Conservation (phyloP, 441 rosid species). For the Eutrema salsugineum region DNA sequence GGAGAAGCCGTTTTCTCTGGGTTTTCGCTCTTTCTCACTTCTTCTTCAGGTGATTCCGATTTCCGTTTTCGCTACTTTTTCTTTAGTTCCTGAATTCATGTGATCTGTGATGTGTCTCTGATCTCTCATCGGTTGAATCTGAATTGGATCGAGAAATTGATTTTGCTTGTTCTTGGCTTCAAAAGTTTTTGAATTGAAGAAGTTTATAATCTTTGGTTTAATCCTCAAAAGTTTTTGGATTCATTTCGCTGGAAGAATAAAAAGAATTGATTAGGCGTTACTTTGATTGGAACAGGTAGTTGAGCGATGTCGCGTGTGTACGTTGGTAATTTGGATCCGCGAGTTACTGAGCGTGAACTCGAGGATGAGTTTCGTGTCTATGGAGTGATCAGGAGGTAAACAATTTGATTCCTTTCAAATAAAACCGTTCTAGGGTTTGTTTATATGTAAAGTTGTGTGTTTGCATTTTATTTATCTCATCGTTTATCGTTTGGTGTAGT, state of each 20-base stretch:
- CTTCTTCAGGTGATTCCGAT: slow-evolving; percentile 16
- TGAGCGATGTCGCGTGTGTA: slow-evolving; percentile 57
- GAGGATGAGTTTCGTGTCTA: slow-evolving; percentile 63
- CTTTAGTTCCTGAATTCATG: background rate
- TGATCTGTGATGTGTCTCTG: background rate
- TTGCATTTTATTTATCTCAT: background rate
- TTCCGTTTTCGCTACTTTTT: background rate
- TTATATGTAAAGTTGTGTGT: background rate
- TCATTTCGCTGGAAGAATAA: too few relatives aligned
- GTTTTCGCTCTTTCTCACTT: background rate
- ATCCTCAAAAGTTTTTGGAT: too few relatives aligned
- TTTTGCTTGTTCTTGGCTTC: background rate
- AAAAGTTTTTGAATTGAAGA: background rate
- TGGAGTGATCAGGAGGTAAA: slow-evolving; percentile 56
- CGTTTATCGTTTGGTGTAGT: slow-evolving; percentile 26
- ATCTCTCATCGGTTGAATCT: background rate
- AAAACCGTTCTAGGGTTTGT: background rate
- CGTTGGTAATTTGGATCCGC: slow-evolving; percentile 63
- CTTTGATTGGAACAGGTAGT: background rate
- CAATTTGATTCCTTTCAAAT: background rate
- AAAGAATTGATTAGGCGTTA: background rate
- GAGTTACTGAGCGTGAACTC: slow-evolving; percentile 64
- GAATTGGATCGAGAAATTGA: background rate
- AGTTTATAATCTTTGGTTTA: background rate
- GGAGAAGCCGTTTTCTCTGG: slow-evolving; percentile 1